Conservation (phyloP, 805 yeast genomes). For the Hanseniaspora opuntiae region DNA sequence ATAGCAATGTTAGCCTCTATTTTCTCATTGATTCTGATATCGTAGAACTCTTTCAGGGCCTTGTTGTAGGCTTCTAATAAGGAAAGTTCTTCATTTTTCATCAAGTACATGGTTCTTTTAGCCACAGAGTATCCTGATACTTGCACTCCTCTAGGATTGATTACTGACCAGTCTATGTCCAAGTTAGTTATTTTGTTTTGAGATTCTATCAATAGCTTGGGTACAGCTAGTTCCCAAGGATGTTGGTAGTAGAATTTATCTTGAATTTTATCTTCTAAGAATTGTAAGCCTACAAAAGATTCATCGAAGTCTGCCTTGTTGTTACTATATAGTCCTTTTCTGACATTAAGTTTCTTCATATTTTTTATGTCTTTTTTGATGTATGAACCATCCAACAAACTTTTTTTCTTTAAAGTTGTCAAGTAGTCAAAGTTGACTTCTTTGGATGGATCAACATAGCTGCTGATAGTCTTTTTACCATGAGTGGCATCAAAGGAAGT, state of each 20-base stretch:
- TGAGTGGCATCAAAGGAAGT: background rate
- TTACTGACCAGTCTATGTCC: slow-evolving; percentile 59
- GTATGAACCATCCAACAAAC: background rate
- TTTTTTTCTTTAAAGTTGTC: background rate
- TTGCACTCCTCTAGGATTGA: slow-evolving; percentile 58
- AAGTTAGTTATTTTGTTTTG: slow-evolving; percentile 45
- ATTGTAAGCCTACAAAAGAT: slow-evolving; percentile 17
- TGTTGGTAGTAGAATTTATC: slow-evolving; percentile 76
- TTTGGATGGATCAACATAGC: slow-evolving; percentile 6
- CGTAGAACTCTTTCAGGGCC: slow-evolving; percentile 79
- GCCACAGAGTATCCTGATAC: slow-evolving; percentile 85
- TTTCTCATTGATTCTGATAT: slow-evolving; percentile 72
- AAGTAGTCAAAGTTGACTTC: background rate
- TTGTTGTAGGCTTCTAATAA: slow-evolving; percentile 63
- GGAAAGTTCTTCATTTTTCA: slow-evolving; percentile 26
- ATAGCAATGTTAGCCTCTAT: slow-evolving; percentile 52
- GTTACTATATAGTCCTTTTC: background rate
- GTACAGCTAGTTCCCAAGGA: slow-evolving; percentile 95
- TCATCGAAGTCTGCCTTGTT: background rate
- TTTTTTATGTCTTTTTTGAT: slow-evolving; percentile 10
- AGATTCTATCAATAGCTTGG: slow-evolving; percentile 61
- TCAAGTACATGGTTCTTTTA: slow-evolving; percentile 52
- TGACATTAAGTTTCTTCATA: slow-evolving; percentile 1
- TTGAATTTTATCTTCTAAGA: slow-evolving; percentile 63
- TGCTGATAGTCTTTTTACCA: slow-evolving; percentile 7